Percentiles rank a stretch among this genome's conserved stretches.
Conservation (phyloP, 495 filamentous ascomycete species). For the Penicillium paradoxum region DNA sequence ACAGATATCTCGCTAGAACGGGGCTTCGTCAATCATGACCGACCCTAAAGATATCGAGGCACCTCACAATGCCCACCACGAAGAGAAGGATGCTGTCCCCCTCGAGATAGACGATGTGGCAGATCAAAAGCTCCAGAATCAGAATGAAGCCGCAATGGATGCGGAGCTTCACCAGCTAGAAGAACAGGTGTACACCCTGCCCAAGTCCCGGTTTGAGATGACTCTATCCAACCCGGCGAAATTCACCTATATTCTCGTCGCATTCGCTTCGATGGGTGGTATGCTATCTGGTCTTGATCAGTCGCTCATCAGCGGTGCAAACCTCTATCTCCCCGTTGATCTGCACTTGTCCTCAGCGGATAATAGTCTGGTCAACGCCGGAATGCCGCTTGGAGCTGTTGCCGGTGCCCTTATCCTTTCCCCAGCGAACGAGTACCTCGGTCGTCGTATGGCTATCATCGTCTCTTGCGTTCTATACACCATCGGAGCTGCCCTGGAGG, state of each 20-base stretch:
- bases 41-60: constrained; percentile 31
- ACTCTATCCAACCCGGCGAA: constrained; percentile 33
- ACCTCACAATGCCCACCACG: constrained; percentile 23
- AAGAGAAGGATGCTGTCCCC: constrained; percentile 24
- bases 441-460: constrained; percentile 55
- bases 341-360: constrained; percentile 39
- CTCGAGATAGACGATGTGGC: constrained; percentile 27
- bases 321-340: constrained; percentile 49
- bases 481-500: constrained; percentile 54
- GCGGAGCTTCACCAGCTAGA: constrained; percentile 33
- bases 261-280: constrained; percentile 59
- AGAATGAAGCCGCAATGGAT: constrained; percentile 36
- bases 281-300: constrained; percentile 59
- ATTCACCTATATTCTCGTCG: constrained; percentile 58
- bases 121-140: constrained; percentile 21
- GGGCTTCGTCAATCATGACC: constrained; percentile 20
- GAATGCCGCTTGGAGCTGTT: constrained; percentile 58
- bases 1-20: not conserved
- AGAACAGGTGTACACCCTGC: constrained; percentile 23
- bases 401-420: constrained; percentile 54
- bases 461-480: constrained; percentile 54
- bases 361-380: constrained; percentile 52
- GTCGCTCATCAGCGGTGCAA: constrained; percentile 56
- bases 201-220: constrained; percentile 27
- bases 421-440: constrained; percentile 54